A percentile compares a stretch with the other conserved stretches of the same genome.
phyloP scores from a whole-genome alignment of 1,139 yeast species.

The Sugiyamaella neomexicana region DNA sequence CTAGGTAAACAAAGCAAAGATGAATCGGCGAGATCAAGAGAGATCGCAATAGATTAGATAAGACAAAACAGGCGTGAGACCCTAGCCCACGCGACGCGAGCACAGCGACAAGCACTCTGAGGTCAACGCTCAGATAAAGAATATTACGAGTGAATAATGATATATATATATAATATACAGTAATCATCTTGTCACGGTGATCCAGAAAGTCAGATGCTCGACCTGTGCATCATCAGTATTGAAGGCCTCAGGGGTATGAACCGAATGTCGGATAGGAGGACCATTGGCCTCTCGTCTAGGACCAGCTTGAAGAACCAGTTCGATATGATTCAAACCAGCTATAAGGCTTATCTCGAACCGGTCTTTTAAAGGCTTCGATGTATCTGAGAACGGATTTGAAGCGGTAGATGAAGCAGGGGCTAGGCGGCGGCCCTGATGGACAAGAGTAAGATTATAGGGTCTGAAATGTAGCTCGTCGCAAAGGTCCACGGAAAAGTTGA shows the following conservation, averaged over 20 bases:
- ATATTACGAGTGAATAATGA: neutral
- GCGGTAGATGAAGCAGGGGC: conserved; percentile 32
- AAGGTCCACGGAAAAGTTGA: conserved; percentile 35
- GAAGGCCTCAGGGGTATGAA: conserved; percentile 16
- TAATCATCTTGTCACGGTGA: conserved; percentile 10
- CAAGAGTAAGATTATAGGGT: conserved; percentile 30
- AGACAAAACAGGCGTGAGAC: neutral
- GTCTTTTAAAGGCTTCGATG: conserved; percentile 29
- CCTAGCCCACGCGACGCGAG: neutral
- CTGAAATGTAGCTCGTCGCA: conserved; percentile 34
- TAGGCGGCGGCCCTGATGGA: conserved; percentile 32
- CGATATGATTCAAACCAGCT: conserved; percentile 36
- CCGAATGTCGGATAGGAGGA: conserved; percentile 23
- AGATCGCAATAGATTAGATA: neutral
- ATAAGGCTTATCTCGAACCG: conserved; percentile 33
- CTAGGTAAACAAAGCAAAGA: neutral
- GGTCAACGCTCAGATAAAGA: neutral
- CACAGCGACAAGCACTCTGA: neutral
- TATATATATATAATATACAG: conserved; percentile 2
- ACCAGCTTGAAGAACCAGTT: conserved; percentile 28
- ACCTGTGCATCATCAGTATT: conserved; percentile 17
- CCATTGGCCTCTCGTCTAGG: conserved; percentile 19
- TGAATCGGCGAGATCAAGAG: neutral
- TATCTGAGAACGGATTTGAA: conserved; percentile 34
- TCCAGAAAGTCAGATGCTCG: conserved; percentile 21